Conservation (phyloP, 768 basidiomycete genomes). For the Lentinula guzmanii region DNA sequence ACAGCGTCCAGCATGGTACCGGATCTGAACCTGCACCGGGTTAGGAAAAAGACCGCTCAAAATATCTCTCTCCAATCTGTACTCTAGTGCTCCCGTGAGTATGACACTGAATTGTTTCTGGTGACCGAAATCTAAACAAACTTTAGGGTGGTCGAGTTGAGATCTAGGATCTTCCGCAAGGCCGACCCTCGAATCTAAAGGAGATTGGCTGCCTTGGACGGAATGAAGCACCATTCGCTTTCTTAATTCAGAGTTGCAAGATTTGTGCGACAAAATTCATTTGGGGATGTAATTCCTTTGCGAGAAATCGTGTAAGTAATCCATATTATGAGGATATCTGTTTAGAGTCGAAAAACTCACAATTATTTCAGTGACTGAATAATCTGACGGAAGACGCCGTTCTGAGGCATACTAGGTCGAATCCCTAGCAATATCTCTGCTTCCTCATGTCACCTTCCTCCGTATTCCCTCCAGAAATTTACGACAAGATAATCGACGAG, state of each 20-base stretch:
- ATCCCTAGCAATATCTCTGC: neutral
- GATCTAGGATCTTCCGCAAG: neutral
- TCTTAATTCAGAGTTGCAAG: neutral
- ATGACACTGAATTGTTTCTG: neutral
- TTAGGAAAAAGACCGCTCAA: neutral
- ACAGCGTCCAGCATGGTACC: neutral
- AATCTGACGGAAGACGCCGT: neutral
- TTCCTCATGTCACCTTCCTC: neutral
- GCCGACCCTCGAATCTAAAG: neutral
- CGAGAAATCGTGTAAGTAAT: neutral
- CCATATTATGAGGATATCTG: neutral
- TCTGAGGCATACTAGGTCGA: neutral
- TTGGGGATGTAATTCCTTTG: neutral
- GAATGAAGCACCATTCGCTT: neutral
- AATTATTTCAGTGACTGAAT: neutral
- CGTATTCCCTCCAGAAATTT: neutral
- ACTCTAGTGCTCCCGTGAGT: neutral
- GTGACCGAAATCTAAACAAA: neutral
- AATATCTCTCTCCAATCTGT: neutral
- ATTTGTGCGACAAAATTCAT: neutral
- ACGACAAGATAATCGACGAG: constrained; percentile 1
- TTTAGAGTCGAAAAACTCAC: neutral
- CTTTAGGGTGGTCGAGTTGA: neutral
- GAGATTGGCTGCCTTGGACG: neutral
- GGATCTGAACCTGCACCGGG: neutral